Evolutionary conservation across 1,284 basidiomycete genomes (phyloP).

Genomic region (Somion occarium): DNA sequence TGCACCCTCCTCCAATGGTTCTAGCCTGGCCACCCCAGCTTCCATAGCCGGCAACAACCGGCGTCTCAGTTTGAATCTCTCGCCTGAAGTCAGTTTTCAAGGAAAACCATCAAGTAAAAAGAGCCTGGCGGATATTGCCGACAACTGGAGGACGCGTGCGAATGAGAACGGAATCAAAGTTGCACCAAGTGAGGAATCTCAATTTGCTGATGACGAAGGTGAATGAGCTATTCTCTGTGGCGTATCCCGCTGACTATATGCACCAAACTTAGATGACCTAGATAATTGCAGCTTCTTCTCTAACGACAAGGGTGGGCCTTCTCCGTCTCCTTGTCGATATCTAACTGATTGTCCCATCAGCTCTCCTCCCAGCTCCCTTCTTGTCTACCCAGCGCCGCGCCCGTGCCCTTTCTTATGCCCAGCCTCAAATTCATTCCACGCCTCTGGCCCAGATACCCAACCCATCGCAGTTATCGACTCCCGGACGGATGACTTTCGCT

Average conservation of each 20-base stretch:
- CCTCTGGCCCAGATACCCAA: constrained; percentile 23
- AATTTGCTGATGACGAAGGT: constrained; percentile 52
- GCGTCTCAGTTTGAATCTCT: constrained; percentile 32
- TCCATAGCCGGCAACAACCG: constrained; percentile 32
- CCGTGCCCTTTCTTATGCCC: constrained; percentile 40
- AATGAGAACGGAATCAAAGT: constrained; percentile 70
- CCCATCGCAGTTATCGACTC: constrained; percentile 27
- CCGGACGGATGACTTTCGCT: constrained; percentile 23
- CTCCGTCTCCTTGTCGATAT: not conserved
- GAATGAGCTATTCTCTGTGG: constrained; percentile 7
- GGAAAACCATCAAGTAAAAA: constrained; percentile 18
- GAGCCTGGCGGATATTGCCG: constrained; percentile 51
- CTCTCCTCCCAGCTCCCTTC: constrained; percentile 58
- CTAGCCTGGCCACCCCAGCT: constrained; percentile 50
- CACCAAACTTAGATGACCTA: constrained; percentile 11
- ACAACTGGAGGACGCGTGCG: constrained; percentile 69
- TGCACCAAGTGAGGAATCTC: constrained; percentile 42
- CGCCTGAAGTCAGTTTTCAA: constrained; percentile 26
- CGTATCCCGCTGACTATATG: constrained; percentile 12
- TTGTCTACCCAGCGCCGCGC: constrained; percentile 55
- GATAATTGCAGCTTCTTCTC: constrained; percentile 23
- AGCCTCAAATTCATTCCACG: constrained; percentile 16
- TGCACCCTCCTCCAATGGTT: constrained; percentile 46
- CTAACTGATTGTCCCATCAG: constrained; percentile 28
- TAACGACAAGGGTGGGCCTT: constrained; percentile 27